Percentiles rank a stretch among this genome's conserved stretches.
Evolutionary conservation across 2,329 filamentous ascomycete species (phyloP).

Genomic region (Botryotinia calthae): DNA sequence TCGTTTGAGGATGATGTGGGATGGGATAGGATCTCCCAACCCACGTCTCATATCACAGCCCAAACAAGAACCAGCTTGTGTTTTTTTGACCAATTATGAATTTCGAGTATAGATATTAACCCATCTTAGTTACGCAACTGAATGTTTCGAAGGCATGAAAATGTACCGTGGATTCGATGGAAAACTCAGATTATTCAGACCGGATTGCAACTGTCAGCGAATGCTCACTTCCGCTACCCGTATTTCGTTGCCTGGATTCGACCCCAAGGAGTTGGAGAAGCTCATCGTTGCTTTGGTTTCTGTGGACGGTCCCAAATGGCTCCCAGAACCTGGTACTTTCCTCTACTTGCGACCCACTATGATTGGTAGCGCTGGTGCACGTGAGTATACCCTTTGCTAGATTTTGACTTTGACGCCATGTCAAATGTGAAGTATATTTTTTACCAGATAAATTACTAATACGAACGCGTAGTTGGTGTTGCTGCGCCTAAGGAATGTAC

Average conservation of each 20-base stretch:
- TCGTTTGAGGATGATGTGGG: neutral
- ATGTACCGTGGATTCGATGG: constrained; percentile 72
- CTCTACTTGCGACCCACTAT: constrained; percentile 79
- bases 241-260: constrained; percentile 73
- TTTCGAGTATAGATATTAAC: neutral
- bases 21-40: neutral
- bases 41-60: neutral
- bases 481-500: constrained; percentile 78
- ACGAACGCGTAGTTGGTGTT: constrained; percentile 59
- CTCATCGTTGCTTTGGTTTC: constrained; percentile 70
- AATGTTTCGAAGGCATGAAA: constrained; percentile 88
- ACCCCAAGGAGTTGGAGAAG: constrained; percentile 67
- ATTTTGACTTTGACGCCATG: neutral
- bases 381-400: constrained; percentile 10
- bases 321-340: constrained; percentile 70
- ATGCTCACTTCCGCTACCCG: constrained; percentile 56
- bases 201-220: constrained; percentile 53
- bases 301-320: constrained; percentile 74
- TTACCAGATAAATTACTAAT: neutral
- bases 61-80: no score
- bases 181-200: constrained; percentile 62
- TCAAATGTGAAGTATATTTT: neutral
- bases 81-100: neutral
- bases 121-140: constrained; percentile 64
- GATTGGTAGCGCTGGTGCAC: constrained; percentile 76